Evolutionary conservation across 768 basidiomycete species (phyloP).

Genomic region (Sporobolomyces pararoseus): DNA sequence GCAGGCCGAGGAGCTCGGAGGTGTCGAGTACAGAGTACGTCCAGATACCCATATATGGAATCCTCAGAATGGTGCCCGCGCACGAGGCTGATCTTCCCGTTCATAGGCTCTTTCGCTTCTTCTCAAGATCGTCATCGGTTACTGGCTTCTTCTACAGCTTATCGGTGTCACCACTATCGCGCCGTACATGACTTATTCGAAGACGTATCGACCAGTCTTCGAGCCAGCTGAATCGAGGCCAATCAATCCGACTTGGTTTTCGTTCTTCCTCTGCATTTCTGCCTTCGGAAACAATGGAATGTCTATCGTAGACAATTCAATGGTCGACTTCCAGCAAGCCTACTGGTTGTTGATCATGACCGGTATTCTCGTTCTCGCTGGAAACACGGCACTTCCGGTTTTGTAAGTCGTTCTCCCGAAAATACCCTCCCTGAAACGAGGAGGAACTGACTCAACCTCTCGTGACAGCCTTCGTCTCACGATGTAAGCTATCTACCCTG

Average conservation of each 20-base stretch:
- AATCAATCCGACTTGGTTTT: slow-evolving; percentile 53
- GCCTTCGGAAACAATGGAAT: slow-evolving; percentile 70
- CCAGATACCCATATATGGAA: too few relatives aligned
- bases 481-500: slow-evolving; percentile 60
- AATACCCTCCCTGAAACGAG: neutral
- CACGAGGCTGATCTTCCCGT: too few relatives aligned
- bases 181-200: slow-evolving; percentile 67
- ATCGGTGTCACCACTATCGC: slow-evolving; percentile 68
- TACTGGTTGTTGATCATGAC: slow-evolving; percentile 60
- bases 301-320: slow-evolving; percentile 63
- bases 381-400: slow-evolving; percentile 73
- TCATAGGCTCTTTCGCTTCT: slow-evolving; percentile 42
- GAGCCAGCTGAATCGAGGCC: slow-evolving; percentile 32
- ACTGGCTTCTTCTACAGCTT: slow-evolving; percentile 69
- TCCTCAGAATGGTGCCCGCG: too few relatives aligned
- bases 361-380: slow-evolving; percentile 70
- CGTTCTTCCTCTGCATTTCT: slow-evolving; percentile 37
- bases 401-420: slow-evolving; percentile 58
- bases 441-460: neutral
- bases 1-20: slow-evolving; percentile 85
- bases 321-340: slow-evolving; percentile 75
- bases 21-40: slow-evolving; percentile 72
- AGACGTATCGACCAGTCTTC: slow-evolving; percentile 7
- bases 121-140: slow-evolving; percentile 49
- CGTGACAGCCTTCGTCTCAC: slow-evolving; percentile 65